Percentiles rank a stretch among this genome's conserved stretches.
phyloP scores from a whole-genome alignment of 148 eudicot species.

The Amaranthus palmeri region DNA sequence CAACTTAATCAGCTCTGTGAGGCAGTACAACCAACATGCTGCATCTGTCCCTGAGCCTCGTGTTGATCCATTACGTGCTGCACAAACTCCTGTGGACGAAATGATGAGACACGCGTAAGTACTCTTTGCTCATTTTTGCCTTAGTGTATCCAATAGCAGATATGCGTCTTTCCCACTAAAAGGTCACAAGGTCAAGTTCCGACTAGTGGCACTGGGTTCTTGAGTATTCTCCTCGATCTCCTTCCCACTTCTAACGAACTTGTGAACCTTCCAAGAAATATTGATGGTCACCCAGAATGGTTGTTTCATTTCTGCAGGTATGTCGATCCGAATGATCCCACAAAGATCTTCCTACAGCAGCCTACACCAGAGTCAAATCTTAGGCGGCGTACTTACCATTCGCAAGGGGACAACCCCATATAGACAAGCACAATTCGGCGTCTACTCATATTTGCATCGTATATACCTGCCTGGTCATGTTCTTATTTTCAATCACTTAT shows the following conservation, averaged over 20 bases:
- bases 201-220: too few species aligned
- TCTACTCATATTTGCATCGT: too few species aligned
- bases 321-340: conserved; percentile 94
- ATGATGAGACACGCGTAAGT: conserved; percentile 99
- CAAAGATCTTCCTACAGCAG: conserved; percentile 90
- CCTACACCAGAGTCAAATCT: conserved; percentile 72
- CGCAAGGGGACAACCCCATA: conserved; percentile 35
- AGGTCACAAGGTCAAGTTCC: too few species aligned
- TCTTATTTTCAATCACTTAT: too few species aligned
- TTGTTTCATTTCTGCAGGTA: conserved; percentile 46
- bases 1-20: conserved; percentile 64
- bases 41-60: conserved; percentile 41
- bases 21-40: conserved; percentile 57
- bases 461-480: too few species aligned
- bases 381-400: conserved; percentile 80
- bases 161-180: too few species aligned
- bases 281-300: neutral
- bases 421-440: neutral
- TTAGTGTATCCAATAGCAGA: too few species aligned
- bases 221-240: too few species aligned
- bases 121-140: neutral
- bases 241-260: too few species aligned
- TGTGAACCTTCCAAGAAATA: neutral
- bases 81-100: conserved; percentile 93
- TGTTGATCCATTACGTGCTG: conserved; percentile 76